Evolutionary conservation across 441 rosid genomes (phyloP).

Genomic region (Biscutella auriculata): DNA sequence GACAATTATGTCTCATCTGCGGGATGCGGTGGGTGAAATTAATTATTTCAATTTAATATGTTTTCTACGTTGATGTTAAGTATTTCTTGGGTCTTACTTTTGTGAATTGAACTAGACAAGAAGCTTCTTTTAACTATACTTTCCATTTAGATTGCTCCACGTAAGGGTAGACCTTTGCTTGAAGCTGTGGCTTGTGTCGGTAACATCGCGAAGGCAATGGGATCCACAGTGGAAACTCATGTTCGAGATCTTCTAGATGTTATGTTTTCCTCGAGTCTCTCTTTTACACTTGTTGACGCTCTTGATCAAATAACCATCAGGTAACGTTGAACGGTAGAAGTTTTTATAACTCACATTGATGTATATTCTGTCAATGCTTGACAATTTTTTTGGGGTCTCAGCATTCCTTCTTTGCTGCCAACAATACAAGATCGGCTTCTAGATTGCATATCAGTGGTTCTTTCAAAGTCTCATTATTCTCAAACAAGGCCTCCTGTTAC

Average conservation of each 20-base stretch:
- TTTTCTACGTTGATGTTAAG: conserved; percentile 19
- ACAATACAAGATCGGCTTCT: conserved; percentile 89
- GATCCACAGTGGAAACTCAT: conserved; percentile 74
- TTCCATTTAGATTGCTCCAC: conserved; percentile 81
- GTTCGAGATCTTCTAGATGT: conserved; percentile 77
- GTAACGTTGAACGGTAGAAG: conserved; percentile 24
- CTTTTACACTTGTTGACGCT: conserved; percentile 74
- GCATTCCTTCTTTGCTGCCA: conserved; percentile 85
- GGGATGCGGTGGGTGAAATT: conserved; percentile 75
- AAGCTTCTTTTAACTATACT: conserved; percentile 8
- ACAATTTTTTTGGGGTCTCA: conserved; percentile 32
- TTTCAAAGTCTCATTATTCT: conserved; percentile 68
- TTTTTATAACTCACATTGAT: background rate
- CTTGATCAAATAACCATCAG: conserved; percentile 83
- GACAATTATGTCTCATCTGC: conserved; percentile 84
- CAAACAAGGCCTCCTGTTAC: conserved; percentile 61
- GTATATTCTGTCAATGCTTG: conserved; percentile 8
- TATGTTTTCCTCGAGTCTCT: conserved; percentile 87
- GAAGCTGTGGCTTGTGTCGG: conserved; percentile 99
- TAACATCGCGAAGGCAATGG: conserved; percentile 97
- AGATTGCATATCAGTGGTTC: conserved; percentile 72
- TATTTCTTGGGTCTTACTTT: conserved; percentile 5
- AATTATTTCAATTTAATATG: conserved; percentile 6
- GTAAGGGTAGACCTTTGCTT: conserved; percentile 89
- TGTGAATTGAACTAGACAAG: conserved; percentile 11